Base-by-base conservation (phyloP, 2,329 filamentous ascomycete species). In the Claviceps citrina region DNA sequence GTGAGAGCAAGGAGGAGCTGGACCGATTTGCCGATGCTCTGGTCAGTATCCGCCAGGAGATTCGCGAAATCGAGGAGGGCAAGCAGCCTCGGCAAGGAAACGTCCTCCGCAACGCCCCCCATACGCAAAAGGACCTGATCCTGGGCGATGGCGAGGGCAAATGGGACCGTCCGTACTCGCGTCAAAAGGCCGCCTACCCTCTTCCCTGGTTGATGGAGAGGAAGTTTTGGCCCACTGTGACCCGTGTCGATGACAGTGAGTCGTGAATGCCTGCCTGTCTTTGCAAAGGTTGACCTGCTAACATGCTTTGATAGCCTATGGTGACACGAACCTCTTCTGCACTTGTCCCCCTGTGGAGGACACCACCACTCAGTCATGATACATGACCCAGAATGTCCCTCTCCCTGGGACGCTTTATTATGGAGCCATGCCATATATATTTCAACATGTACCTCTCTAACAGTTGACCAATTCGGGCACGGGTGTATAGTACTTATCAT, bases 161-260 rank as follows among this genome's bases (percentile, higher is more conserved):
- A 51, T 96, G 89, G 89, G 70, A 84, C 46, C 70, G 89, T n/a
- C 68, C 76, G 1, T 96, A 96, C 59, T 75, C 70, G 1, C 67
- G 86, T 22, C 81, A 91, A 64, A 72, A 78, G 62, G 89, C 89
- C 0, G 89, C 85, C 0, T 96, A 94, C 58, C 89, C 89, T 15
- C 57, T 93, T 46, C 68, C 77, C 0, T 93, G 76, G 63, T 63
- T 96, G 46, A 73, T 75, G 59, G 84, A 94, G 73, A 95, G 93
- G 80, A 96, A 96, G 69, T 95, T 95, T 65, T 96, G 89, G 89
- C 87, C 89, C 0, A 78, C 68, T 27, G 85, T 94, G 12, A 84
- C 81, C 6, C 73, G 89, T 57, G 68, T 95, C 16, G 83, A 96
- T 57, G 89, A 95, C 67, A 73, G 84, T 89, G 61, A 70, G 81